Base-by-base conservation (phyloP, 2,329 filamentous ascomycete genomes). In the Alternaria triticina region DNA sequence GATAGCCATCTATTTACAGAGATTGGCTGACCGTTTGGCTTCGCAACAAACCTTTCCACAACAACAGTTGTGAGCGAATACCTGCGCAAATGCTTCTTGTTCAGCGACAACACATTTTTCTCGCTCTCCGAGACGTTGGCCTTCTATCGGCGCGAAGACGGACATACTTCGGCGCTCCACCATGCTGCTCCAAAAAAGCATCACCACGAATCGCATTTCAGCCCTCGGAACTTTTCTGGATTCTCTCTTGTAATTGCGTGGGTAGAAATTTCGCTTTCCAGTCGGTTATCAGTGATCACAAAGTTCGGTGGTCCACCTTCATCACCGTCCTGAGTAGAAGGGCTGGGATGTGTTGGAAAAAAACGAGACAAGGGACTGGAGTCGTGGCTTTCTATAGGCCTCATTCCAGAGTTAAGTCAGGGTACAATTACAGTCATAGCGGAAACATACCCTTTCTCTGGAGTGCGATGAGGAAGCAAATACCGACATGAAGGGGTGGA, bases 1-100 rank as follows among this genome's bases (percentile, higher is more conserved):
- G 15, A 64, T 79, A 15, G 44, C 45, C 9, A 46, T 40, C 15
- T 79, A 77, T 46, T 30, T 78, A 4, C 74, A 78, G 51, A 59
- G 69, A 5, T 67, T 73, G 28, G 76, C 75, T 10, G 69, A 76
- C 51, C 65, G 70, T 5, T 44, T 77, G 13, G 69, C 67, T 15
- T 30, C 51, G 20, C 5, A 43, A 44, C 20, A 22, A 22, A 22
- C 20, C 20, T 22, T 22, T 20, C 23, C 22, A 22, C 27, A 4
- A 23, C 17, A 25, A 40, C 23, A 40, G 6, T 46, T 20, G 23
- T 12, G 7, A 11, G 6, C n/a, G 5, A 6, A n/a, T 1, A 13
- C 4, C 15, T 11, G 4, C 15, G 23, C 13, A 15, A 36, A 13
- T 1, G 4, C 7, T n/a, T 23, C 6, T 1, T 7, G 11, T 4